These are phyloP conservation scores for Trametes hirsuta DNA, from an alignment of 1,284 basidiomycete genomes.

Conservation along the genomic window DNA sequence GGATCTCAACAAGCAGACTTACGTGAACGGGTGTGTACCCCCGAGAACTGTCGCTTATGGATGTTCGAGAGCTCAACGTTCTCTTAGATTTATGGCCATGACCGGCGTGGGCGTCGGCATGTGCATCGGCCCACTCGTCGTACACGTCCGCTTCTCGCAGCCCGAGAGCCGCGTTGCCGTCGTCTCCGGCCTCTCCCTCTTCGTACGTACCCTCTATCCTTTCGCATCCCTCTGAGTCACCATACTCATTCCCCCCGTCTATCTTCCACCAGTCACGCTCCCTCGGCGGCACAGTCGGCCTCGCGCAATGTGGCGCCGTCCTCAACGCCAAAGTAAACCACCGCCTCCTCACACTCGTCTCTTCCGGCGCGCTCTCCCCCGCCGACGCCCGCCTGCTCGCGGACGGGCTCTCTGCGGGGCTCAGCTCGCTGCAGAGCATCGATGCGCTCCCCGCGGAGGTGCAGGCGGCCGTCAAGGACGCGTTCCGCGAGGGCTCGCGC, in stretches of 20 bases:
- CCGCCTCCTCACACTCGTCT: slow-evolving; percentile 35
- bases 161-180: slow-evolving; percentile 42
- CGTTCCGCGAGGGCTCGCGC: slow-evolving; percentile 44
- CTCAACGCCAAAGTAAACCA: slow-evolving; percentile 46
- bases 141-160: slow-evolving; percentile 52
- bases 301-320: slow-evolving; percentile 53
- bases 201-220: slow-evolving; percentile 38
- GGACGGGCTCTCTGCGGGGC: slow-evolving; percentile 23
- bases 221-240: neutral
- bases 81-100: slow-evolving; percentile 47
- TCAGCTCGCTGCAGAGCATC: slow-evolving; percentile 42
- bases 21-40: slow-evolving; percentile 42
- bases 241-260: neutral
- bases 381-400: slow-evolving; percentile 33
- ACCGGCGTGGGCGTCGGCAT: slow-evolving; percentile 49
- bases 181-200: slow-evolving; percentile 46
- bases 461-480: slow-evolving; percentile 41
- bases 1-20: slow-evolving; percentile 36
- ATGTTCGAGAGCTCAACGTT: neutral
- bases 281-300: slow-evolving; percentile 53
- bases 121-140: slow-evolving; percentile 40
- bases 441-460: slow-evolving; percentile 37
- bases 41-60: neutral
- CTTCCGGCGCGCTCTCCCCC: slow-evolving; percentile 33
- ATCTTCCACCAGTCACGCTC: slow-evolving; percentile 42